phyloP scores from a whole-genome alignment of 345 rosid genomes.

The Lumnitzera racemosa region DNA sequence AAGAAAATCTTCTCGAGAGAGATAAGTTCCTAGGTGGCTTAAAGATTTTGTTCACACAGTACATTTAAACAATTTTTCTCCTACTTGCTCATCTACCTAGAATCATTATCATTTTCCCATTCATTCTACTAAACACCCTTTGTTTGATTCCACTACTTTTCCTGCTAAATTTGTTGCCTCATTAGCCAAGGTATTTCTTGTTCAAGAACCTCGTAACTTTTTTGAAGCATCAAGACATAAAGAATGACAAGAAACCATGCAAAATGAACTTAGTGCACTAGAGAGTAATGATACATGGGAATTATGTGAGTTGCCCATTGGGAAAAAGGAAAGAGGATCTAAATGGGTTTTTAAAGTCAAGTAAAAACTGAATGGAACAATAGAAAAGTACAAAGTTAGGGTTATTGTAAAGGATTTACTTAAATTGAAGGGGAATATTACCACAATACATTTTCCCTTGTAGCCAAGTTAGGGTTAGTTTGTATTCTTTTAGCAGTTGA shows the following conservation, averaged over 20 bases:
- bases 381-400: background rate
- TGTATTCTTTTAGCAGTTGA: no score
- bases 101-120: no score
- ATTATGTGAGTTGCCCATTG: background rate
- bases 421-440: background rate
- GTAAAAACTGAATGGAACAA: background rate
- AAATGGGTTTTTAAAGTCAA: constrained; percentile 1
- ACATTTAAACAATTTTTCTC: no score
- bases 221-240: background rate
- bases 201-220: no score
- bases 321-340: background rate
- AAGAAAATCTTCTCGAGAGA: no score
- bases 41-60: no score
- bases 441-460: background rate
- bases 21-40: no score
- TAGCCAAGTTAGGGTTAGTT: background rate
- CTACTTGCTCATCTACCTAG: no score
- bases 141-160: no score
- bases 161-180: no score
- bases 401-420: background rate
- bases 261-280: background rate
- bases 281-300: background rate
- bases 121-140: no score
- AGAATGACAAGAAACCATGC: background rate
- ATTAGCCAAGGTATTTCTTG: no score